Evolutionary conservation across 23 red algal species (phyloP).

Genomic region (Gracilaria vermiculophylla): DNA sequence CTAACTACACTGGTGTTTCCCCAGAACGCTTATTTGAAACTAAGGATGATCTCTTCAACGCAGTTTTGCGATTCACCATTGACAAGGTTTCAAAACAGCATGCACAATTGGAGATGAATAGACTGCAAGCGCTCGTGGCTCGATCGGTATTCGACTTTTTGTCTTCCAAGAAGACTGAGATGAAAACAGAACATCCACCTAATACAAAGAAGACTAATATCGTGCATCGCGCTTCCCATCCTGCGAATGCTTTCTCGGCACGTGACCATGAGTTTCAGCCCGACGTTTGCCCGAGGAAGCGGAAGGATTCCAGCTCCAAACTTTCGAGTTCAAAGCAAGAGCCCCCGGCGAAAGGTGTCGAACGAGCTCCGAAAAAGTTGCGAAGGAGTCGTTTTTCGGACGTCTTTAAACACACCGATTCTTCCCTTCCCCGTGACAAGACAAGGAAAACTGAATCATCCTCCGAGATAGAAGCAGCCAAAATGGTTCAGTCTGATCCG

Average conservation of each 20-base stretch:
- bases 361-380: background rate
- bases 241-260: background rate
- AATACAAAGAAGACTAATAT: background rate
- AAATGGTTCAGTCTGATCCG: background rate
- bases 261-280: background rate
- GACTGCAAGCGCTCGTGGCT: background rate
- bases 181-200: background rate
- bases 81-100: constrained; percentile 9
- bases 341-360: background rate
- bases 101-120: background rate
- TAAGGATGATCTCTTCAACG: background rate
- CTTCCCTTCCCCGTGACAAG: background rate
- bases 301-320: background rate
- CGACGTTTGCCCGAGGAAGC: background rate
- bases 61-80: background rate
- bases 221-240: background rate
- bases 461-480: background rate
- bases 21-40: background rate
- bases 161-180: background rate
- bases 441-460: background rate
- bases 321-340: background rate
- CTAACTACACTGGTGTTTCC: background rate
- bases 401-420: no score
- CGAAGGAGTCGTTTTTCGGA: background rate
- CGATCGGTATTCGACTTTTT: constrained; percentile 1